Base-by-base conservation (phyloP, 306 rosid genomes). In the Purshia tridentata region DNA sequence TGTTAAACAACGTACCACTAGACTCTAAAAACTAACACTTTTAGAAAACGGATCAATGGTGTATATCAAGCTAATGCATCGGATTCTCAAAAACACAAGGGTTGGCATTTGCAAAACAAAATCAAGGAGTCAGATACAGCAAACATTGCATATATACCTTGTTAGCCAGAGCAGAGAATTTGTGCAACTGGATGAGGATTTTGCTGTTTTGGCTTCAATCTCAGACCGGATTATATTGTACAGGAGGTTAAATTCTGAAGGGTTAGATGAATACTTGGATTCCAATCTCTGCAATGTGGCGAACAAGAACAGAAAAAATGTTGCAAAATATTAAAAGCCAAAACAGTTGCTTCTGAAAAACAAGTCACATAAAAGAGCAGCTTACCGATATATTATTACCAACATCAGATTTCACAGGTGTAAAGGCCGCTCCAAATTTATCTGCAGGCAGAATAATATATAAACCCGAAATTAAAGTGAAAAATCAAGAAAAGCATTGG, bases 151-250 rank as follows among this genome's bases (percentile, higher is more conserved):
- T 29, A 29, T 29, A 37, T 84, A 81, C 92, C 92, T 87, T 23
- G 96, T 90, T 65, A 90, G 79, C 96, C 92, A 90, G 53, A 90
- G 92, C 75, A 90, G 89, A 58, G 92, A 88, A 77, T 87, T 90
- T 75, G 96, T 61, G 82, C 96, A 87, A 75, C 96, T 90, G 69
- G 96, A 87, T 58, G 92, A 79, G 63, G 85, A 72, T 81, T 90
- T 90, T 2, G 86, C 70, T 1, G 86, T 87, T 77, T 87, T 82
- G 58, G 85, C 83, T 82, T 84, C 96, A 76, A 90, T 73, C 80
- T 90, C 96, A 54, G 51, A 41, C 55, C 80, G 88, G 18, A 86
- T 86, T 84, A 90, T 73, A 81, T 85, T 84, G 73, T 84, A 90
- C 70, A 90, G 60, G 67, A 49, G 78, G 22, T 84, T 77, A 79